These are phyloP conservation scores for Pyrrhoderma noxium DNA, from an alignment of 1,284 basidiomycete genomes.

Conservation along the genomic window DNA sequence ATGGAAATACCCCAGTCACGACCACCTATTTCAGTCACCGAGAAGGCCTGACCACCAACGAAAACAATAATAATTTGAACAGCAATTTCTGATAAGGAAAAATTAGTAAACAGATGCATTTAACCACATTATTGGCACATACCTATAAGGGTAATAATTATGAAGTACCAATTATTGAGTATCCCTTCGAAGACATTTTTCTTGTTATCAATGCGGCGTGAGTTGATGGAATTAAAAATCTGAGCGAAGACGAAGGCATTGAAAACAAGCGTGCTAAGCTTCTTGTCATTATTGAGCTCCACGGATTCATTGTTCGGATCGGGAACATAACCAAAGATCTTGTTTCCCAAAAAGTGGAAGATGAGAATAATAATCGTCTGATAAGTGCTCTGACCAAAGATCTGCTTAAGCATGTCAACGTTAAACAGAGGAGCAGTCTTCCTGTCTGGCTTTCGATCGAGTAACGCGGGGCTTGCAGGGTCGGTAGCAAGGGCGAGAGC, in stretches of 20 bases:
- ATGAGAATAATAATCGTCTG: constrained; percentile 81
- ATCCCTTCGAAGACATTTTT: constrained; percentile 91
- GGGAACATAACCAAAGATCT: constrained; percentile 59
- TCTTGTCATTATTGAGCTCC: constrained; percentile 36
- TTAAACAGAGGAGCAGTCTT: constrained; percentile 86
- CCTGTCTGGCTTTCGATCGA: constrained; percentile 88
- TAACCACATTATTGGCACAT: constrained; percentile 19
- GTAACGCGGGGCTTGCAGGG: constrained; percentile 74
- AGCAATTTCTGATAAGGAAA: constrained; percentile 58
- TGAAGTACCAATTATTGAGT: constrained; percentile 77
- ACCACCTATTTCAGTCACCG: constrained; percentile 73
- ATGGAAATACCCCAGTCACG: constrained; percentile 93
- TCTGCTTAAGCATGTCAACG: constrained; percentile 93
- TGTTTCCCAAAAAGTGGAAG: constrained; percentile 80
- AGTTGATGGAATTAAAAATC: constrained; percentile 93
- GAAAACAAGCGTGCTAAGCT: constrained; percentile 87
- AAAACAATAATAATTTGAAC: constrained; percentile 88
- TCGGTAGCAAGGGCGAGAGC: constrained; percentile 96
- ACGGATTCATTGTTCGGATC: constrained; percentile 28
- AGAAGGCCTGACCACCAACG: constrained; percentile 87
- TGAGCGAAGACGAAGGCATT: constrained; percentile 97
- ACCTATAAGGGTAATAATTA: constrained; percentile 83
- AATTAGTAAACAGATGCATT: neutral
- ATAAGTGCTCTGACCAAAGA: constrained; percentile 83
- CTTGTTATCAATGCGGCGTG: constrained; percentile 75